These are phyloP conservation scores for Boletus edulis DNA, from an alignment of 768 basidiomycete species.

Conservation along the genomic window DNA sequence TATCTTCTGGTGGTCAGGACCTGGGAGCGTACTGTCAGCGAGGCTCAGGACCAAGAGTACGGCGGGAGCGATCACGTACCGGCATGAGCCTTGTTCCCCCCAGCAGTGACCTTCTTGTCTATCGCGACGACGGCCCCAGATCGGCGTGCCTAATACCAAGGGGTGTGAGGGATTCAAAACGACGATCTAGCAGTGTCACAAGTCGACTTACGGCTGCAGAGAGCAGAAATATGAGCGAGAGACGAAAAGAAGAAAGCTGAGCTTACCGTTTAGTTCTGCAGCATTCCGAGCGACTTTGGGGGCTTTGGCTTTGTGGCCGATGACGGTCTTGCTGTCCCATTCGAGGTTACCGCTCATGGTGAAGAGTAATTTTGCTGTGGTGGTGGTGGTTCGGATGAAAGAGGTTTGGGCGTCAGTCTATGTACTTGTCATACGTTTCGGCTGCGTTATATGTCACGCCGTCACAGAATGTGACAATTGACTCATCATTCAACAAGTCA, in stretches of 20 bases:
- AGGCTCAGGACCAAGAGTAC: not conserved
- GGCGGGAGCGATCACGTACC: constrained; percentile 40
- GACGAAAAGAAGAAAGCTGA: not conserved
- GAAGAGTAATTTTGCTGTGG: not conserved
- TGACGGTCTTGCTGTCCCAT: constrained; percentile 72
- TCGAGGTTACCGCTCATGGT: constrained; percentile 51
- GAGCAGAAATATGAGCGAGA: constrained; percentile 13
- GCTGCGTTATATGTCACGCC: not conserved
- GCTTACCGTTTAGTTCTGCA: constrained; percentile 53
- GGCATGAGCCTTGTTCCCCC: constrained; percentile 73
- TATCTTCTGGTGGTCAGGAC: constrained; percentile 90
- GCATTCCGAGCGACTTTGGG: constrained; percentile 63
- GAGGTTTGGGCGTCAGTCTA: too few relatives aligned
- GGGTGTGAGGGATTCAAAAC: constrained; percentile 5
- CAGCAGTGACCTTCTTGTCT: constrained; percentile 72
- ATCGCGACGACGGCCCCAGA: constrained; percentile 75
- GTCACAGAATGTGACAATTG: not conserved
- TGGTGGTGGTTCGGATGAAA: constrained; percentile 15
- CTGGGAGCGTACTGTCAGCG: constrained; percentile 35
- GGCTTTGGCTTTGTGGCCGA: constrained; percentile 63
- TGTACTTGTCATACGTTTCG: too few relatives aligned
- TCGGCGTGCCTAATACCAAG: constrained; percentile 59
- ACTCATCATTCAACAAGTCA: too few relatives aligned
- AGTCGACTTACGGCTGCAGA: constrained; percentile 50
- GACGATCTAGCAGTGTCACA: not conserved